These are phyloP conservation scores for Taxillus chinensis DNA, from an alignment of 164 flowering plant species.

Conservation along the genomic window DNA sequence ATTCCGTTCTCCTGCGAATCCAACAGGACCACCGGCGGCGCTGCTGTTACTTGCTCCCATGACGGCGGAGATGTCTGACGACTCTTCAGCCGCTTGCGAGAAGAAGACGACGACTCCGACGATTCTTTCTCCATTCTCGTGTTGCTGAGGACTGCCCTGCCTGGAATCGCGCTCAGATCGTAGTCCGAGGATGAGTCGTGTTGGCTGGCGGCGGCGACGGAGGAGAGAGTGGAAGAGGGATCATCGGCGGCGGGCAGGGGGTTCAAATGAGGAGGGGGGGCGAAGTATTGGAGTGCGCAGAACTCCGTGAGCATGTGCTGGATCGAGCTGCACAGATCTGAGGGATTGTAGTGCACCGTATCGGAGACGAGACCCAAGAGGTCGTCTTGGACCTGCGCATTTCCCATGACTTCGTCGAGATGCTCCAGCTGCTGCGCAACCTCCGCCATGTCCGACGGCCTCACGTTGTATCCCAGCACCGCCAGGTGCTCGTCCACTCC, in stretches of 20 bases:
- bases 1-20: constrained; percentile 57
- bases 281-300: constrained; percentile 3
- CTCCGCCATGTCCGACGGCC: constrained; percentile 1
- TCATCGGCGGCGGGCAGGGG: constrained; percentile 23
- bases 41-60: constrained; percentile 8
- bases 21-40: constrained; percentile 32
- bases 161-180: constrained; percentile 69
- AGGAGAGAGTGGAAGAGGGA: constrained; percentile 12
- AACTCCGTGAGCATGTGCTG: background rate
- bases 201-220: constrained; percentile 5
- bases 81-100: background rate
- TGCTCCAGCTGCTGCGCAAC: background rate
- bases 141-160: constrained; percentile 23
- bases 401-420: background rate
- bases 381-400: background rate
- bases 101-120: background rate
- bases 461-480: background rate
- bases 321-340: background rate
- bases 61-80: background rate
- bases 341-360: background rate
- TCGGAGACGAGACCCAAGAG: background rate
- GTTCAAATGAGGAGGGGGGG: constrained; percentile 17
- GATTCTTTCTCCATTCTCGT: constrained; percentile 4
- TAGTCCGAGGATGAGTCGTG: constrained; percentile 22
- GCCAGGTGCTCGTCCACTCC: constrained; percentile 1